A percentile compares a stretch with the other conserved stretches of the same genome.
These are phyloP conservation scores for sorghum (Sorghum bicolor) DNA, from an alignment of 176 grass and related monocot species.

Conservation along the genomic window Sorghum_bicolor_NCBIv3 NC_012871.2:66743501-66744000, in stretches of 20 bases:
- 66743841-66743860: neutral
- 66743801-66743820: slow-evolving; percentile 28
- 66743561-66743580: slow-evolving; percentile 34
- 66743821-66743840: slow-evolving; percentile 26
- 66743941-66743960: neutral
- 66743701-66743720: too few species aligned
- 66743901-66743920: slow-evolving; percentile 19
- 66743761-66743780: neutral
- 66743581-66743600: slow-evolving; percentile 29
- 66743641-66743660: neutral
- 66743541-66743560: slow-evolving; percentile 40
- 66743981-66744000: neutral
- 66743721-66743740: too few species aligned
- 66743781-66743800: neutral
- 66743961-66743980: neutral
- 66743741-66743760: neutral
- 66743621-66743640: slow-evolving; percentile 16
- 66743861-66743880: slow-evolving; percentile 15
- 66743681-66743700: slow-evolving; percentile 1
- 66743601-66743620: neutral
- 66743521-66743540: slow-evolving; percentile 36
- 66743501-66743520: slow-evolving; percentile 57
- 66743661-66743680: slow-evolving; percentile 22
- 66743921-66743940: neutral
- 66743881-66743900: neutral